Base-by-base conservation (phyloP, 2,329 filamentous ascomycete species). In the Chrysosporium keratinophilum region DNA sequence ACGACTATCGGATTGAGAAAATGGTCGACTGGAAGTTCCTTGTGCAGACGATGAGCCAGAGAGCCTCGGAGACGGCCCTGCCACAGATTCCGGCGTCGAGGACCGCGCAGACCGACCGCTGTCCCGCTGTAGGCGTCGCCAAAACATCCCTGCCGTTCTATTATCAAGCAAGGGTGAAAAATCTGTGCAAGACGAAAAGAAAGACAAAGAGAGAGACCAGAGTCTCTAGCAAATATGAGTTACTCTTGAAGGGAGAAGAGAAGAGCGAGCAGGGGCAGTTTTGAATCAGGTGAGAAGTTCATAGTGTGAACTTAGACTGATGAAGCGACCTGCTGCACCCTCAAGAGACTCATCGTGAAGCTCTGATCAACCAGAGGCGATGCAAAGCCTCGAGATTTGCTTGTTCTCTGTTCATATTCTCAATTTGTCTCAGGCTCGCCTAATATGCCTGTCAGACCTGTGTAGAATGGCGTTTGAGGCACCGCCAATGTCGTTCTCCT, bases 111-210 rank as follows among this genome's bases (percentile, higher is more conserved):
- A 51, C 34, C 46, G 31, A 33, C 20, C 19, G 34, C 39, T 50
- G 12, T 23, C 41, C 20, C 15, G 20, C 40, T 50, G 37, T 50
- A 50, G 50, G 37, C 56, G 52, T 53, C 45, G 37, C 56, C 56
- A 57, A 37, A 57, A 57, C 56, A 57, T 57, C 56, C 56, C 53
- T 57, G 56, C 49, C 39, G n/a, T 55, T 50, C 37, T 35, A 34
- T 33, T 42, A 37, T 50, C 5, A 51, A 50, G 23, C 53, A 44
- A 42, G 33, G 46, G 41, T 47, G 40, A 46, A 46, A n/a, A 12
- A 46, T 20, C 7, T 11, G 34, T 31, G 31, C 34, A 14, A 20
- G 34, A 17, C 17, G 20, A 46, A 15, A 44, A 10, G 7, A 33
- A 39, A 15, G 35, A 39, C 11, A 39, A 15, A 14, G 31, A 17